Evolutionary conservation across 441 rosid genomes (phyloP).

Genomic region (Viola pubescens): DNA sequence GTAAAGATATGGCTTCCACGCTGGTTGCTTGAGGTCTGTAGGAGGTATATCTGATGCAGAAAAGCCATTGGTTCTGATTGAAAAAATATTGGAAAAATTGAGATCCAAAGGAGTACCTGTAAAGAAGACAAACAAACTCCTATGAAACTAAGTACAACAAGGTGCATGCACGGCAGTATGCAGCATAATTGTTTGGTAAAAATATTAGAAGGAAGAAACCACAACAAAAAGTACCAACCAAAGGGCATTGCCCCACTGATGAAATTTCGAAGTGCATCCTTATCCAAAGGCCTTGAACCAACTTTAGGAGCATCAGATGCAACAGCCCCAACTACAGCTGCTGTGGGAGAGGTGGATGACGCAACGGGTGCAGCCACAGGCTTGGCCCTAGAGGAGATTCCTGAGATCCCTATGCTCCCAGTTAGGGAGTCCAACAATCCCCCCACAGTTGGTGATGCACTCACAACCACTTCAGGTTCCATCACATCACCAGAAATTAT

Average conservation of each 20-base stretch:
- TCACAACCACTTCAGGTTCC: constrained; percentile 83
- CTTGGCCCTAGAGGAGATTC: constrained; percentile 76
- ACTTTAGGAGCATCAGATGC: constrained; percentile 61
- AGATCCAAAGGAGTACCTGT: constrained; percentile 87
- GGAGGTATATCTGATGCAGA: constrained; percentile 71
- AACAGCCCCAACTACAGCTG: constrained; percentile 41
- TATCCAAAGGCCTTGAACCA: constrained; percentile 72
- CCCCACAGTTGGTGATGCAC: constrained; percentile 70
- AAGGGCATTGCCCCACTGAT: constrained; percentile 79
- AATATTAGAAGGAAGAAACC: constrained; percentile 21
- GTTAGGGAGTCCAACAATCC: constrained; percentile 94
- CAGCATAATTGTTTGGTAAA: constrained; percentile 13
- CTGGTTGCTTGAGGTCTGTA: constrained; percentile 75
- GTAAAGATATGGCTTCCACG: constrained; percentile 92
- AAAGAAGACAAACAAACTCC: constrained; percentile 15
- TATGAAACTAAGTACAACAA: not conserved
- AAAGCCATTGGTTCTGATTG: constrained; percentile 72
- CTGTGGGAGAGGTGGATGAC: constrained; percentile 48
- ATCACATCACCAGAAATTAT: constrained; percentile 61
- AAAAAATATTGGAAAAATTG: constrained; percentile 49
- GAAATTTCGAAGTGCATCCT: constrained; percentile 67
- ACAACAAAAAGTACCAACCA: constrained; percentile 54
- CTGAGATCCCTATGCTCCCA: constrained; percentile 81
- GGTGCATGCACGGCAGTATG: constrained; percentile 10
- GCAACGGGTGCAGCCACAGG: constrained; percentile 77